Base-by-base conservation (phyloP, 1,284 basidiomycete genomes). In the Phylloboletellus chloephorus region DNA sequence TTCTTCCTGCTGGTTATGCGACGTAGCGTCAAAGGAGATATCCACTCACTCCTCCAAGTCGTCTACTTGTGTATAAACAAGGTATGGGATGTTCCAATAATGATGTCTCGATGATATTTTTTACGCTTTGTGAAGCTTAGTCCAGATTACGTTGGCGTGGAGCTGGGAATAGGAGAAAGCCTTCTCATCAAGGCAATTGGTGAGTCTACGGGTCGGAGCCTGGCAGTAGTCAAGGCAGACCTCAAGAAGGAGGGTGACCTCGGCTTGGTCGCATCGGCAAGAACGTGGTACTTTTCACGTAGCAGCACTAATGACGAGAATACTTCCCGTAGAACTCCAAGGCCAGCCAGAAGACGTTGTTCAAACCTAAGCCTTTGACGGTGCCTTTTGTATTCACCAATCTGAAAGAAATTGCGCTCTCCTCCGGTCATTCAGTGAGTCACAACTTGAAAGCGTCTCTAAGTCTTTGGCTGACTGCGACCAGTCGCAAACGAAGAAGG, bases 31-130 rank as follows among this genome's bases (percentile, higher is more conserved):
- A 71, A 79, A 39, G 82, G 78, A 37, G 84, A 89, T 49, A 67
- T 67, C 6, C 69, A 75, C 13, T 80, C 82, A 9, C 74, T 99
- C 20, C 73, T 98, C 10, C 88, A 92, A 56, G 79, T 85, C 1
- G 86, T 98, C 3, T 99, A 99, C 58, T 76, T 99, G 2, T 98
- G 95, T 60, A 97, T 98, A 63, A 99, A 99, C 60, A 72, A 94
- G 47, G 92, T 95, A 60, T 36, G 79, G 66, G 2, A 29, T 30
- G 10, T 16, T 22, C 3, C 21, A 20, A 20, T 2, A 29, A 33
- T 33, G 20, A 17, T 17, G 15, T 25, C 22, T 25, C 31, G 25
- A 8, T 25, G 5, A n/a, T 29, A 23, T 7, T 7, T 17, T 28
- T 57, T 21, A 50, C 41, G 40, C 43, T 49, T 38, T 46, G 41